Conservation (phyloP, 2,329 filamentous ascomycete species). For the Aspergillus uvarum region DNA sequence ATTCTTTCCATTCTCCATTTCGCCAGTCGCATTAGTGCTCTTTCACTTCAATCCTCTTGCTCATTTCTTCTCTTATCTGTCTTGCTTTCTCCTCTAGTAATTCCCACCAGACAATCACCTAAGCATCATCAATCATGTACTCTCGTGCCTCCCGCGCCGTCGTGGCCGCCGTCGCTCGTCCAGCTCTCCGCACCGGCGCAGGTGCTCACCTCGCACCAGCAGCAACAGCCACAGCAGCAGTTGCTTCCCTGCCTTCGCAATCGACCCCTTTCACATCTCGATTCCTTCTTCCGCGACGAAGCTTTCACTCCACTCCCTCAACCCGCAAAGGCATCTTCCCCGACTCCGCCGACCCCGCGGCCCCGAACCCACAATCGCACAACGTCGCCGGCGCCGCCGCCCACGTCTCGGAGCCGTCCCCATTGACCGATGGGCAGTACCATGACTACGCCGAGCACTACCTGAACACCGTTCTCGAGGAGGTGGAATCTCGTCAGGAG, state of each 20-base stretch:
- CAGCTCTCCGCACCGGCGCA: constrained; percentile 22
- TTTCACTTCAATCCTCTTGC: not conserved
- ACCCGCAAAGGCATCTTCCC: constrained; percentile 57
- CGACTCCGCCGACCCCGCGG: constrained; percentile 55
- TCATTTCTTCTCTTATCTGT: not conserved
- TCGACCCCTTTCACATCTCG: constrained; percentile 10
- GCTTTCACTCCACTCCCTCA: constrained; percentile 39
- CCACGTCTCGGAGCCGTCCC: constrained; percentile 56
- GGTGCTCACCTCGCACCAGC: constrained; percentile 16
- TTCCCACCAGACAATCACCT: not conserved
- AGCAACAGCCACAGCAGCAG: constrained; percentile 12
- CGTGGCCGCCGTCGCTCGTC: constrained; percentile 16
- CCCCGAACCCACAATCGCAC: constrained; percentile 39
- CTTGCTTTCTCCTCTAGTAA: not conserved
- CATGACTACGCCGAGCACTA: constrained; percentile 75
- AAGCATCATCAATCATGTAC: constrained; percentile 29
- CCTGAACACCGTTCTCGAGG: constrained; percentile 59
- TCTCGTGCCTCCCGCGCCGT: constrained; percentile 46
- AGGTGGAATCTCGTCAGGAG: constrained; percentile 74
- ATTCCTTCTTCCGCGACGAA: constrained; percentile 16
- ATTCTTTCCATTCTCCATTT: constrained; percentile 3
- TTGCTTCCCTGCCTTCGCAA: constrained; percentile 13
- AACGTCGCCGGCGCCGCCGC: constrained; percentile 44
- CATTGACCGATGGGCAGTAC: constrained; percentile 70
- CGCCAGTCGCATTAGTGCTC: not conserved